Evolutionary conservation across 371 early-diverging fungal genomes (phyloP).

Genomic region (Mortierella sp.): DNA sequence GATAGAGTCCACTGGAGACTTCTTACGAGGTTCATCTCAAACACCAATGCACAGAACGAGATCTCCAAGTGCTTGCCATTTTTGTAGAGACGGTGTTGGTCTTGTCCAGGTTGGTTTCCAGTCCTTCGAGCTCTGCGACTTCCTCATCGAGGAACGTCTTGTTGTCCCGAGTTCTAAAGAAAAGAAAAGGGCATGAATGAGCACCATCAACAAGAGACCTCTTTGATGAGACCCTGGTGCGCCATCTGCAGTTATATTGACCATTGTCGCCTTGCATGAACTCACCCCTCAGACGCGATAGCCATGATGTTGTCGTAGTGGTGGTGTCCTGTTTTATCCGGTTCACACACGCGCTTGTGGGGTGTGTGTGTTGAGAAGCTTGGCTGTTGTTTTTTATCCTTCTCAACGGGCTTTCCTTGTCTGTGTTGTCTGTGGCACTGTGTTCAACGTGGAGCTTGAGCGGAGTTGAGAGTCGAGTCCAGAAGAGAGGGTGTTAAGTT

Average conservation of each 20-base stretch:
- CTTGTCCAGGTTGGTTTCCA: slow-evolving; percentile 50
- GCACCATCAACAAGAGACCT: not conserved
- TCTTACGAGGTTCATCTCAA: not conserved
- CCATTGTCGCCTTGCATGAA: not conserved
- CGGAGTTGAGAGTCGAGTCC: not conserved
- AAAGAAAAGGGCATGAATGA: not conserved
- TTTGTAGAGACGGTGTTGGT: slow-evolving; percentile 49
- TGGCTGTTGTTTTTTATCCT: not conserved
- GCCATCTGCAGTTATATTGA: not conserved
- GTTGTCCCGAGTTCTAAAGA: slow-evolving; percentile 43
- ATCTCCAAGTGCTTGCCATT: slow-evolving; percentile 36
- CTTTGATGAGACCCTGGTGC: not conserved
- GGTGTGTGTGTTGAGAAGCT: not conserved
- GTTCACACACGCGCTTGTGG: not conserved
- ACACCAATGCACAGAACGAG: not conserved
- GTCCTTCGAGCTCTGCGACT: slow-evolving; percentile 50
- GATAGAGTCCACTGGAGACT: not conserved
- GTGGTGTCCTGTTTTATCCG: not conserved
- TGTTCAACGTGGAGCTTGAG: not conserved
- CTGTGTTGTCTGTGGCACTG: too few species aligned
- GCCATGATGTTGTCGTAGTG: slow-evolving; percentile 17
- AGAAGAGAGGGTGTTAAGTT: not conserved
- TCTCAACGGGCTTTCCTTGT: not conserved
- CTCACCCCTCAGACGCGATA: slow-evolving; percentile 28
- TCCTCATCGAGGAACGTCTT: slow-evolving; percentile 59